phyloP scores from a whole-genome alignment of 2,329 filamentous ascomycete species.

The Didymella keratinophila region DNA sequence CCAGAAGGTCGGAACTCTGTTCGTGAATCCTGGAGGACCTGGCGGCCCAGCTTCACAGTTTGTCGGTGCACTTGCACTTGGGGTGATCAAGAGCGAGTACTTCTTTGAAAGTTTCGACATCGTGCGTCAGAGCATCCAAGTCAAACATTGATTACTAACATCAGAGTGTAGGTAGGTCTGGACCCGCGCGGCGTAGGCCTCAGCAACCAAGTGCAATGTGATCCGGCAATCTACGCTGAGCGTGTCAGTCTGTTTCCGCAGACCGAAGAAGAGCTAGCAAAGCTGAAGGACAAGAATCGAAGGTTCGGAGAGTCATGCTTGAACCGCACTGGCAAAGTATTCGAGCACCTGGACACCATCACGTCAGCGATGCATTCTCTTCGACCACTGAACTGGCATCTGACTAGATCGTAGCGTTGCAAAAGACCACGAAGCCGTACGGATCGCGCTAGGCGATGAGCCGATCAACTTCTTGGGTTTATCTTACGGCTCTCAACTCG shows the following conservation, averaged over 20 bases:
- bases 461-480: conserved; percentile 54
- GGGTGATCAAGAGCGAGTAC: no score
- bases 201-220: no score
- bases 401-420: neutral
- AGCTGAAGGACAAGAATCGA: conserved; percentile 15
- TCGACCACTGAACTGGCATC: neutral
- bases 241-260: conserved; percentile 48
- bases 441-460: conserved; percentile 44
- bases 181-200: no score
- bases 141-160: no score
- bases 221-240: no score
- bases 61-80: no score
- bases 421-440: conserved; percentile 50
- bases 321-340: conserved; percentile 49
- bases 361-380: neutral
- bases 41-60: no score
- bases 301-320: conserved; percentile 53
- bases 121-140: no score
- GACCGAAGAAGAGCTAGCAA: conserved; percentile 46
- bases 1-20: no score
- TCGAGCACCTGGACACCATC: conserved; percentile 56
- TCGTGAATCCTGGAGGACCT: no score
- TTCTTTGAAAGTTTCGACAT: no score
- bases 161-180: no score
- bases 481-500: conserved; percentile 54